Percentiles rank a stretch among this genome's conserved stretches.
phyloP scores from a whole-genome alignment of 164 flowering plant genomes.

The Liquidambar formosana region DNA sequence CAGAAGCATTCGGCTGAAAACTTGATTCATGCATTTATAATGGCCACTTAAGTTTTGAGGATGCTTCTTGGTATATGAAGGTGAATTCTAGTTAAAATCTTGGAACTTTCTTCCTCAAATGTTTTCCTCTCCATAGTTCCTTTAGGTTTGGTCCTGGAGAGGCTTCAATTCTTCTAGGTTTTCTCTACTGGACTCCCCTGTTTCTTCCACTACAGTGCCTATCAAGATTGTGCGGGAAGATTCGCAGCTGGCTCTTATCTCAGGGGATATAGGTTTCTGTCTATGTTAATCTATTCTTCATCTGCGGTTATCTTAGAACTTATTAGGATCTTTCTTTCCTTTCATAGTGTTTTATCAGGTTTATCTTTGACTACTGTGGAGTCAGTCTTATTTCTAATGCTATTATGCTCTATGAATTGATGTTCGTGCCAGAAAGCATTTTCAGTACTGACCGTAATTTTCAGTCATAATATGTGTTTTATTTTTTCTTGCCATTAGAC shows the following conservation, averaged over 20 bases:
- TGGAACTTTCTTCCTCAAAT: slow-evolving; percentile 16
- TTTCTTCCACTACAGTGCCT: slow-evolving; percentile 16
- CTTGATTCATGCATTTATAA: slow-evolving; percentile 90
- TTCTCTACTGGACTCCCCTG: slow-evolving; percentile 20
- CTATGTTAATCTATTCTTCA: slow-evolving; percentile 23
- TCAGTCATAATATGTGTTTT: slow-evolving; percentile 9
- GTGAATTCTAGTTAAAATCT: slow-evolving; percentile 27
- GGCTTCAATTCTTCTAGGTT: slow-evolving; percentile 22
- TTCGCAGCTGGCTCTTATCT: slow-evolving; percentile 14
- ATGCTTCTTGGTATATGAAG: slow-evolving; percentile 15
- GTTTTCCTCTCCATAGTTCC: slow-evolving; percentile 24
- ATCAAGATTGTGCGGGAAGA: slow-evolving; percentile 15
- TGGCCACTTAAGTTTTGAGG: slow-evolving; percentile 56
- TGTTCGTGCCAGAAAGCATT: slow-evolving; percentile 11
- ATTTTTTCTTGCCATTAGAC: slow-evolving; percentile 13
- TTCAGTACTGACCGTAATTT: slow-evolving; percentile 3
- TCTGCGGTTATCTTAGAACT: slow-evolving; percentile 32
- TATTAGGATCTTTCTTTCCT: slow-evolving; percentile 43
- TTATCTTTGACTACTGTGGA: slow-evolving; percentile 8
- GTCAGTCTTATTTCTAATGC: slow-evolving; percentile 18
- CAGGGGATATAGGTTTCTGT: slow-evolving; percentile 15
- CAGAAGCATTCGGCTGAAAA: slow-evolving; percentile 88
- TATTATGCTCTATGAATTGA: slow-evolving; percentile 15
- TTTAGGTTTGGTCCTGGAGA: slow-evolving; percentile 35
- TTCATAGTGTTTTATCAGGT: slow-evolving; percentile 14